phyloP scores from a whole-genome alignment of 176 grass and related monocot species.

The Ensete glaucum region DNA sequence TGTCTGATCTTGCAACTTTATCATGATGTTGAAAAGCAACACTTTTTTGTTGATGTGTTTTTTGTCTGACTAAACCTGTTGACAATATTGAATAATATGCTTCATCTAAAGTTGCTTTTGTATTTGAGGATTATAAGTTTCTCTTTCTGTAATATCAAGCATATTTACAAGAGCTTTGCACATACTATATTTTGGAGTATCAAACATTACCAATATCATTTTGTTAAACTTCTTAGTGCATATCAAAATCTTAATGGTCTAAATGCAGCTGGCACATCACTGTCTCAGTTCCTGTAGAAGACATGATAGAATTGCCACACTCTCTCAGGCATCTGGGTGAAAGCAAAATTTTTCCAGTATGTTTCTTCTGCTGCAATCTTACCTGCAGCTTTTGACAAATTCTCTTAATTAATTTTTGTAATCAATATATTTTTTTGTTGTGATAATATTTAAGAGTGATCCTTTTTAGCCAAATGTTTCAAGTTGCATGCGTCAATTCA shows the following conservation, averaged over 20 bases:
- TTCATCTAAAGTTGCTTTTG: no score
- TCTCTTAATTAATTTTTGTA: neutral
- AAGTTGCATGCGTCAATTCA: no score
- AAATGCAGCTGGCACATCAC: constrained; percentile 14
- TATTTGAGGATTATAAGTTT: no score
- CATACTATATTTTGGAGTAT: neutral
- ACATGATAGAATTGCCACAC: constrained; percentile 4
- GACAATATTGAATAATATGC: no score
- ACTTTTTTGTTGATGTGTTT: neutral
- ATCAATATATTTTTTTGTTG: neutral
- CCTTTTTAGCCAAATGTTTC: no score
- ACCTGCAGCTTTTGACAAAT: neutral
- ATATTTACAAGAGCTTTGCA: neutral
- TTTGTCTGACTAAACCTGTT: no score
- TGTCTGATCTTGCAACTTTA: neutral
- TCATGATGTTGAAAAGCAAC: neutral
- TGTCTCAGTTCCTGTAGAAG: constrained; percentile 1
- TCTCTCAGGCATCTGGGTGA: constrained; percentile 8
- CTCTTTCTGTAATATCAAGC: no score
- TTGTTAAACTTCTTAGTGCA: constrained; percentile 1
- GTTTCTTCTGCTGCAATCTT: neutral
- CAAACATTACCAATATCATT: neutral
- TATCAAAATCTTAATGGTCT: constrained; percentile 1
- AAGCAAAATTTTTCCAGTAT: neutral
- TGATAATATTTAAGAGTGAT: no score